These are phyloP conservation scores for Apiospora koreana DNA, from an alignment of 2,329 filamentous ascomycete species.

Conservation along the genomic window DNA sequence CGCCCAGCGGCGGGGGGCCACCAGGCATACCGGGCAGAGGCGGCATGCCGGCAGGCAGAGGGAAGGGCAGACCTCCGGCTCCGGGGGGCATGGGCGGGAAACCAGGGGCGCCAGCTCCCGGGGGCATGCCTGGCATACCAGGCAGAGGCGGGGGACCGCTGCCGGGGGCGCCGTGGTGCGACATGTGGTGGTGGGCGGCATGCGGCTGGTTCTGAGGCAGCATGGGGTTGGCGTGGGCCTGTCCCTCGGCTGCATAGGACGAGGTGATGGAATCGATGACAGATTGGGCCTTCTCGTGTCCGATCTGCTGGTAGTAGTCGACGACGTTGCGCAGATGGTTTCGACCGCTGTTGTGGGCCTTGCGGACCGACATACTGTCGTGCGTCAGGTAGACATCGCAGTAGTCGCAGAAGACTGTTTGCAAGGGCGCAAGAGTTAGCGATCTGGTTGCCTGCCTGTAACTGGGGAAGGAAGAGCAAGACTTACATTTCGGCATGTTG, in stretches of 20 bases:
- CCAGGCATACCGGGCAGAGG: conserved; percentile 28
- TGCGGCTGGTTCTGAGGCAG: conserved; percentile 69
- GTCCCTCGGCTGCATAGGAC: conserved; percentile 92
- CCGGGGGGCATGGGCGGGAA: conserved; percentile 46
- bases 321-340: conserved; percentile 98
- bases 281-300: conserved; percentile 96
- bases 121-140: conserved; percentile 44
- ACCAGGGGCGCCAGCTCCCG: conserved; percentile 42
- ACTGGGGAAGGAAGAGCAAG: conserved; percentile 9
- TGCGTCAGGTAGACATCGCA: conserved; percentile 99
- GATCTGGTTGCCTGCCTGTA: conserved; percentile 16
- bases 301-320: conserved; percentile 99
- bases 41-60: conserved; percentile 48
- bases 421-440: conserved; percentile 17
- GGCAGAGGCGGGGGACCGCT: conserved; percentile 50
- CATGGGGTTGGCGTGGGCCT: conserved; percentile 83
- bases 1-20: conserved; percentile 8
- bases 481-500: conserved; percentile 89
- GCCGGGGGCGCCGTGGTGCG: conserved; percentile 31
- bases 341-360: conserved; percentile 94
- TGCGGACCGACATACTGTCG: conserved; percentile 99
- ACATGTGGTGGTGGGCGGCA: conserved; percentile 35
- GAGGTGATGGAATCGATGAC: conserved; percentile 98
- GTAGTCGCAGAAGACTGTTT: conserved; percentile 86
- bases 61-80: conserved; percentile 50